Percentiles rank a stretch among this genome's conserved stretches.
Evolutionary conservation across 805 yeast genomes (phyloP).

Genomic region (Yamadazyma insecticola): DNA sequence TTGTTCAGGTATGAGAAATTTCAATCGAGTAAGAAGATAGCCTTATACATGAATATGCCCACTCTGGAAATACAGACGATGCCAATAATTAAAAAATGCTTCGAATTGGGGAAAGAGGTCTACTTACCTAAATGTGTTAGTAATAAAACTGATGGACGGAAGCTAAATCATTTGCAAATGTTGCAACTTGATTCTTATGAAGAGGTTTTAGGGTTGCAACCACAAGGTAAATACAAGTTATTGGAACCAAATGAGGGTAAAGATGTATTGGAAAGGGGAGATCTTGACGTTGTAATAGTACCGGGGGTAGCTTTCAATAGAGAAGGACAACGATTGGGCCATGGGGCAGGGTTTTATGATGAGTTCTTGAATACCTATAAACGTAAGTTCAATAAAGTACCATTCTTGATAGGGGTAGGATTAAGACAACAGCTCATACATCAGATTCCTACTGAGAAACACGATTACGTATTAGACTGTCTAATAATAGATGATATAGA

Average conservation of each 20-base stretch:
- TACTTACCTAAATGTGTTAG: slow-evolving; percentile 54
- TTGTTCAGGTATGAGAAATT: slow-evolving; percentile 32
- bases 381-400: slow-evolving; percentile 20
- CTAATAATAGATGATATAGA: slow-evolving; percentile 35
- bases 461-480: slow-evolving; percentile 58
- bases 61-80: slow-evolving; percentile 62
- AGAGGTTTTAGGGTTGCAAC: slow-evolving; percentile 45
- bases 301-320: slow-evolving; percentile 83
- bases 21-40: slow-evolving; percentile 45
- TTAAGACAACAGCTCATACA: slow-evolving; percentile 57
- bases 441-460: slow-evolving; percentile 52
- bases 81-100: slow-evolving; percentile 48
- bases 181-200: slow-evolving; percentile 39
- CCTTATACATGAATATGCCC: slow-evolving; percentile 76
- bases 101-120: slow-evolving; percentile 45
- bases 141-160: slow-evolving; percentile 25
- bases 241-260: slow-evolving; percentile 56
- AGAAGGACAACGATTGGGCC: slow-evolving; percentile 63
- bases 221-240: slow-evolving; percentile 64
- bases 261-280: slow-evolving; percentile 20
- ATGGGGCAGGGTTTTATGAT: slow-evolving; percentile 93
- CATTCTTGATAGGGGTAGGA: slow-evolving; percentile 59
- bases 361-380: slow-evolving; percentile 36
- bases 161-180: slow-evolving; percentile 48
- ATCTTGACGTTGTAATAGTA: slow-evolving; percentile 65